Evolutionary conservation across 2,329 filamentous ascomycete genomes (phyloP).

Genomic region (Westerdykella ornata): DNA sequence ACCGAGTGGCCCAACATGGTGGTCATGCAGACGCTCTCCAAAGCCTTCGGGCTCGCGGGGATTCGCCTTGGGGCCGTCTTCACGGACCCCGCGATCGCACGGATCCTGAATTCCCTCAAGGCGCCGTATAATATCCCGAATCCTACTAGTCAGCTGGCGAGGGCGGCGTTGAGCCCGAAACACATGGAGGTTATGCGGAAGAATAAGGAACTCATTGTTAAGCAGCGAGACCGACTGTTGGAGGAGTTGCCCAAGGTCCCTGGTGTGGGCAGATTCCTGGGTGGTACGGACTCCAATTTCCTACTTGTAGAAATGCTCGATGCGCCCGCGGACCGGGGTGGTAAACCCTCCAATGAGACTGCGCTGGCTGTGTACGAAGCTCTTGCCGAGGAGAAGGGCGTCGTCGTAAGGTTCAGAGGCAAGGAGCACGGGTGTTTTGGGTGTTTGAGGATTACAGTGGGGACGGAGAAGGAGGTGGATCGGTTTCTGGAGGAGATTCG

Average conservation of each 20-base stretch:
- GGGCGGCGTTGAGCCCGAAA: conserved; percentile 58
- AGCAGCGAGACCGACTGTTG: conserved; percentile 71
- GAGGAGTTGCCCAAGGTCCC: conserved; percentile 64
- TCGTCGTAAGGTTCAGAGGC: conserved; percentile 88
- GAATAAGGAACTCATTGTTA: conserved; percentile 63
- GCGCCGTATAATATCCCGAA: conserved; percentile 94
- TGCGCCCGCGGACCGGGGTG: conserved; percentile 45
- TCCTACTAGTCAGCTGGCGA: conserved; percentile 75
- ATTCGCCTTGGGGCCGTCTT: conserved; percentile 88
- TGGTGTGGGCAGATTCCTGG: conserved; percentile 74
- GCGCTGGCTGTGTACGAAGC: conserved; percentile 76
- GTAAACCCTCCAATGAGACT: conserved; percentile 68
- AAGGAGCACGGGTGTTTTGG: conserved; percentile 86
- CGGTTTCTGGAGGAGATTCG: conserved; percentile 66
- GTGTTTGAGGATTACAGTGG: conserved; percentile 85
- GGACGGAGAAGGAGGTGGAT: conserved; percentile 79
- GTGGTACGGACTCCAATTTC: conserved; percentile 80
- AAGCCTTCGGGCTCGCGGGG: conserved; percentile 91
- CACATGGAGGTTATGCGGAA: conserved; percentile 67
- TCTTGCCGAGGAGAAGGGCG: conserved; percentile 77
- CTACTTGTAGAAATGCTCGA: conserved; percentile 83
- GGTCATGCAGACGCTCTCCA: conserved; percentile 97
- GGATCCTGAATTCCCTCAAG: conserved; percentile 83
- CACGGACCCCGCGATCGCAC: conserved; percentile 64
- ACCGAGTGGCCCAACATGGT: conserved; percentile 90